Conservation (phyloP, 1,139 yeast species). For the Protomyces pachydermus region DNA sequence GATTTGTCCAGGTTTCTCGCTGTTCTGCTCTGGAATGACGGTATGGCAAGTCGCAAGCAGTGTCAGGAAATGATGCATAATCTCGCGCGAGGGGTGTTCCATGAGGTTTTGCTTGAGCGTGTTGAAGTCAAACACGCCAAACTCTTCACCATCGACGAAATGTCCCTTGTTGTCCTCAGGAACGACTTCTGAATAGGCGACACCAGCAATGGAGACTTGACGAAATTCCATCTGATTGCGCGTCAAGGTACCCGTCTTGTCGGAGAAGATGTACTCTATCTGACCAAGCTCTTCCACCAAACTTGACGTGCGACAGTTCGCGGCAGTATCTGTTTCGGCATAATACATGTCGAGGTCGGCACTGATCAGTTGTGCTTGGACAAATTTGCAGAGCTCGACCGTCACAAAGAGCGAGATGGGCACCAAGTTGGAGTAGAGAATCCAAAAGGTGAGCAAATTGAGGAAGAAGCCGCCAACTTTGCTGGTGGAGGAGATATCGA, state of each 20-base stretch:
- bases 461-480: constrained; percentile 69
- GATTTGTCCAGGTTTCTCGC: constrained; percentile 45
- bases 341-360: constrained; percentile 92
- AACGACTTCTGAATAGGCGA: constrained; percentile 77
- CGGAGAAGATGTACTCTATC: constrained; percentile 90
- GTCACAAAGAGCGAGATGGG: constrained; percentile 88
- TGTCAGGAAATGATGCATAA: constrained; percentile 77
- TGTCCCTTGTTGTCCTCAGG: constrained; percentile 65
- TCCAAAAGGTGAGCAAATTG: constrained; percentile 91
- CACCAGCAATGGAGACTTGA: constrained; percentile 90
- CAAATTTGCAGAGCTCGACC: constrained; percentile 88
- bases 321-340: constrained; percentile 83
- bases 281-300: constrained; percentile 95
- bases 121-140: constrained; percentile 72
- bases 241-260: constrained; percentile 93
- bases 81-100: constrained; percentile 47
- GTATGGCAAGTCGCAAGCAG: constrained; percentile 92
- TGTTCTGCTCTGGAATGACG: constrained; percentile 82
- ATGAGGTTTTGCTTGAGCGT: constrained; percentile 54
- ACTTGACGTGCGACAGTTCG: constrained; percentile 90
- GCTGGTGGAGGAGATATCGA: constrained; percentile 65
- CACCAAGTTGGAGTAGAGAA: constrained; percentile 86
- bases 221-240: constrained; percentile 94
- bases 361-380: constrained; percentile 89
- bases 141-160: constrained; percentile 51